Evolutionary conservation across 73 alveolate genomes (phyloP).

Genomic region (Effrenium voratum): DNA sequence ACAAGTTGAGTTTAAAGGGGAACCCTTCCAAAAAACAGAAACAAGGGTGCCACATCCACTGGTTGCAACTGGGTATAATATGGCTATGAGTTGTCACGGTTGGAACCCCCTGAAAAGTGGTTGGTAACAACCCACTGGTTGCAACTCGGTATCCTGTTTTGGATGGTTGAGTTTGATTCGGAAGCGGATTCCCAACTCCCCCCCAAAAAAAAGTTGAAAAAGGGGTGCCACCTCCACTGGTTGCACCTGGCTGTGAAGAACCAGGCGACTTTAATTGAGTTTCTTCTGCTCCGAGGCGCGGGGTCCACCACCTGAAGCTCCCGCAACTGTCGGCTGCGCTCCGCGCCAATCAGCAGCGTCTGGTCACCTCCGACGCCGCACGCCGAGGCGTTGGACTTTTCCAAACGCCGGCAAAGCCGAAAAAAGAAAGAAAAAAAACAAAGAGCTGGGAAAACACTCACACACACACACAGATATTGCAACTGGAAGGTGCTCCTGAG

Average conservation of each 20-base stretch:
- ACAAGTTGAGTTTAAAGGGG: too few relatives aligned
- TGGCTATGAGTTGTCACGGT: too few relatives aligned
- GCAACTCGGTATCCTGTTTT: too few relatives aligned
- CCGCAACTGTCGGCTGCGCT: neutral
- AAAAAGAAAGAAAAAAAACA: neutral
- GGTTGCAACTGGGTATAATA: too few relatives aligned
- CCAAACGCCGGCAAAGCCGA: neutral
- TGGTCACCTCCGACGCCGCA: conserved; percentile 6
- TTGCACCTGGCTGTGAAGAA: neutral
- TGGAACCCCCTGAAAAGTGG: too few relatives aligned
- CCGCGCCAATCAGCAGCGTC: conserved; percentile 26
- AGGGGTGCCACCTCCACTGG: neutral
- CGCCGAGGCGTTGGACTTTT: neutral
- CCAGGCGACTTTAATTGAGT: neutral
- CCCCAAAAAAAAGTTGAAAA: neutral
- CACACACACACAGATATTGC: too few relatives aligned
- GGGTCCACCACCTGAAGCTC: conserved; percentile 35
- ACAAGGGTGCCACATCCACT: too few relatives aligned
- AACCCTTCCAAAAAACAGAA: too few relatives aligned
- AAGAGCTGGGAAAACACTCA: too few relatives aligned
- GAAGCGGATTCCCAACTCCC: neutral
- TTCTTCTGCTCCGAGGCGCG: neutral
- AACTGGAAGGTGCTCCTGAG: neutral
- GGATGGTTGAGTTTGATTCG: neutral
- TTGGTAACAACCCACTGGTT: too few relatives aligned